Percentiles rank a stretch among this genome's conserved stretches.
These are phyloP conservation scores for Nitzschia sp. DNA, from an alignment of 108 stramenopile species.

Conservation along the genomic window DNA sequence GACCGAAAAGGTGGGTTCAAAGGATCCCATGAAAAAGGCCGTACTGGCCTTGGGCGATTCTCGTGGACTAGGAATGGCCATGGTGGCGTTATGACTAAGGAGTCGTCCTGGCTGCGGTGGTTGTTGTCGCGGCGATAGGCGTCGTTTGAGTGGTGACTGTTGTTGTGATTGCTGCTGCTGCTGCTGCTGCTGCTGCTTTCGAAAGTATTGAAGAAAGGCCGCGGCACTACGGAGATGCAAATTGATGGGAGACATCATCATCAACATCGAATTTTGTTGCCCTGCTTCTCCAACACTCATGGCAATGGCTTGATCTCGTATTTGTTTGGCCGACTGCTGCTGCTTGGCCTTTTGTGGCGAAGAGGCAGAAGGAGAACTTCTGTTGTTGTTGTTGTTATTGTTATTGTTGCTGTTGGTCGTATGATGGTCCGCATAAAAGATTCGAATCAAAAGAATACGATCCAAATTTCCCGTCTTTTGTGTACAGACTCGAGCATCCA, in stretches of 20 bases:
- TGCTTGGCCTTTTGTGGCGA: neutral
- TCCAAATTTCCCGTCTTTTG: neutral
- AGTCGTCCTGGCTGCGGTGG: no score
- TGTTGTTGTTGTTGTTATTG: no score
- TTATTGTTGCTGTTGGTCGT: no score
- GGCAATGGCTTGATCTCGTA: neutral
- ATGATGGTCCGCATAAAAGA: neutral
- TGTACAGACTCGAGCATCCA: neutral
- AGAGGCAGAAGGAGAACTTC: no score
- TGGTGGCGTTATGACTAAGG: neutral
- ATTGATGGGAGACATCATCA: conserved; percentile 9
- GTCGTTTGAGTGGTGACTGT: neutral
- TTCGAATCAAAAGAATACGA: conserved; percentile 2
- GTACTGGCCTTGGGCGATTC: conserved; percentile 4
- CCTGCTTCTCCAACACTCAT: neutral
- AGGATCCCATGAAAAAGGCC: conserved; percentile 6
- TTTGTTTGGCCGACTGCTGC: neutral
- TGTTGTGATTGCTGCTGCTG: neutral
- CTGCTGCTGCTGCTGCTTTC: neutral
- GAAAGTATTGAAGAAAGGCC: conserved; percentile 1
- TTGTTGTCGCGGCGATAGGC: neutral
- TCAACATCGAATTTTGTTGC: neutral
- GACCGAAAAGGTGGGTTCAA: conserved; percentile 11
- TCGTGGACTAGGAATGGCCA: neutral
- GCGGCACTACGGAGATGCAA: conserved; percentile 4